A percentile compares a stretch with the other conserved stretches of the same genome.
phyloP scores from a whole-genome alignment of 805 yeast genomes.

The Candida orba region DNA sequence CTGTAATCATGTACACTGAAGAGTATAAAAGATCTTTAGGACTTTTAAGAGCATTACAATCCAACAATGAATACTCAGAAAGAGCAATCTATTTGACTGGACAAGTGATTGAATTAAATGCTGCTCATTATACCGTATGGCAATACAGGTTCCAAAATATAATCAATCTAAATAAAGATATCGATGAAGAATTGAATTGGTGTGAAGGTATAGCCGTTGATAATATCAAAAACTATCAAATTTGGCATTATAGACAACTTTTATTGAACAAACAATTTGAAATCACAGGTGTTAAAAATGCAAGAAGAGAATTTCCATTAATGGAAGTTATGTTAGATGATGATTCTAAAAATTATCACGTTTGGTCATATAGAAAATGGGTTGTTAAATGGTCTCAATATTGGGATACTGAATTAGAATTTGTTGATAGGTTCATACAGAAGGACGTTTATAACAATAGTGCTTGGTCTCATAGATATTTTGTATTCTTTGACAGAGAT shows the following conservation, averaged over 20 bases:
- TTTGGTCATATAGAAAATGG: slow-evolving; percentile 93
- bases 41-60: slow-evolving; percentile 51
- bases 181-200: slow-evolving; percentile 65
- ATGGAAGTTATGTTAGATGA: slow-evolving; percentile 61
- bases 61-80: slow-evolving; percentile 52
- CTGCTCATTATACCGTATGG: slow-evolving; percentile 95
- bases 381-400: slow-evolving; percentile 49
- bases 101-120: slow-evolving; percentile 55
- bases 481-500: slow-evolving; percentile 32
- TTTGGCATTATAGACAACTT: slow-evolving; percentile 89
- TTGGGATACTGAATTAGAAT: slow-evolving; percentile 44
- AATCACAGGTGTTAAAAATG: slow-evolving; percentile 27
- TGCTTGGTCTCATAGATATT: slow-evolving; percentile 87
- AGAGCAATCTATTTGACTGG: slow-evolving; percentile 67
- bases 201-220: slow-evolving; percentile 65
- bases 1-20: slow-evolving; percentile 64
- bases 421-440: slow-evolving; percentile 39
- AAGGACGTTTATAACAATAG: slow-evolving; percentile 81
- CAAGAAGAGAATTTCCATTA: slow-evolving; percentile 57
- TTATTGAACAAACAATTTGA: slow-evolving; percentile 33
- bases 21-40: slow-evolving; percentile 64
- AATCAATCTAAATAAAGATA: slow-evolving; percentile 28
- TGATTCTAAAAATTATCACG: slow-evolving; percentile 91
- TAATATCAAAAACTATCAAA: slow-evolving; percentile 88
- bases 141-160: slow-evolving; percentile 54